Base-by-base conservation (phyloP, 345 rosid genomes). In the Corchorus capsularis region DNA sequence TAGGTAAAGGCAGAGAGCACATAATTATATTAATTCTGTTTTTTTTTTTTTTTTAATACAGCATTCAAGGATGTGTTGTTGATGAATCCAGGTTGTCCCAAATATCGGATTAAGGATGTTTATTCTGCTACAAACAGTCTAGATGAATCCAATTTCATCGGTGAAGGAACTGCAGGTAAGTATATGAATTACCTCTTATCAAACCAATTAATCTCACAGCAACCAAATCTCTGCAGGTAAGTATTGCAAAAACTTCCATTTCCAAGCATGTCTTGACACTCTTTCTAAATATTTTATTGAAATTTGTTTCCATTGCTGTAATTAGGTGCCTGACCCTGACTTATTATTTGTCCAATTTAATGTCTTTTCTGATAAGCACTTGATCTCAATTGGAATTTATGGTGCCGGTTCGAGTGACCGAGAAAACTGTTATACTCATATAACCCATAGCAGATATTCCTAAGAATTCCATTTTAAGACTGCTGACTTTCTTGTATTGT, bases 151-250 rank as follows among this genome's bases (percentile, higher is more conserved):
- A 85, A 88, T 79, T 76, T 85, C 74, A 85, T 83, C 7, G 88
- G 89, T 9, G 83, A 86, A 86, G 89, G 92, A 76, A 86, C 85
- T 52, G 87, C 92, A 19, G 89, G 91, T 83, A 63, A 71, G 43
- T 27, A 7, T 32, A 60, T 74, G 69, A 5, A 43, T 43, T n/a
- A 43, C 27, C 27, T 27, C 27, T 27, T 0, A 27, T 27, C 1
- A 27, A 27, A 27, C 27, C 27, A 27, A 27, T 27, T 27, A 27
- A 27, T 27, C 27, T 27, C 27, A n/a, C n/a, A n/a, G n/a, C n/a
- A n/a, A n/a, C n/a, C n/a, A n/a, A n/a, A n/a, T n/a, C n/a, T n/a
- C 85, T 52, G 87, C 92, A 19, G 89, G 91, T 83, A 63, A 71
- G 43, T 27, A 7, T 27, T 60, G 11, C 15, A 22, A 35, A 59